These are phyloP conservation scores for Ophiostoma tasmaniense DNA, from an alignment of 2,329 filamentous ascomycete genomes.

Conservation along the genomic window DNA sequence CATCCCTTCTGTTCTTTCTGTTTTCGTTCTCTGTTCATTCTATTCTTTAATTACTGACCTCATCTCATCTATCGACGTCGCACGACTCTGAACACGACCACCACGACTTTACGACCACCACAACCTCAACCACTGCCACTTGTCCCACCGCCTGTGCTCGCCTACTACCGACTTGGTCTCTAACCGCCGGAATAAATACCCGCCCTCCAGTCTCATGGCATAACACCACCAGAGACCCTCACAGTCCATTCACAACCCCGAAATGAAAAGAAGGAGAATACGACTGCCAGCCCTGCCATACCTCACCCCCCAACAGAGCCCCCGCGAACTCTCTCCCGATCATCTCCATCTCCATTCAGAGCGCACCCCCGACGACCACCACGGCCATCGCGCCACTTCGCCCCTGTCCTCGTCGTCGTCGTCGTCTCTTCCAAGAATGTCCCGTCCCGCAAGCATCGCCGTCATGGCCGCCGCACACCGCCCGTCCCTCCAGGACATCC, in stretches of 20 bases:
- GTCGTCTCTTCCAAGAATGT: slow-evolving; percentile 22
- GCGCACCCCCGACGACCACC: not conserved
- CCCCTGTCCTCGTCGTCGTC: slow-evolving; percentile 11
- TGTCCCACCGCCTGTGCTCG: too few relatives aligned
- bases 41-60: too few relatives aligned
- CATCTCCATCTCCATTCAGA: slow-evolving; percentile 37
- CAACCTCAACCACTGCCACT: too few relatives aligned
- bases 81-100: too few relatives aligned
- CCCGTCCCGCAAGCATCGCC: slow-evolving; percentile 42
- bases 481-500: slow-evolving; percentile 77
- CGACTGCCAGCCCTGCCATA: slow-evolving; percentile 32
- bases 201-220: too few relatives aligned
- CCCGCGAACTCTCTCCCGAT: slow-evolving; percentile 35
- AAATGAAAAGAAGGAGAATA: slow-evolving; percentile 32
- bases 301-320: slow-evolving; percentile 32
- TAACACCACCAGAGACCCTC: too few relatives aligned
- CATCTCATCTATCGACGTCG: too few relatives aligned
- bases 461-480: slow-evolving; percentile 36
- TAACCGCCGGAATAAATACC: too few relatives aligned
- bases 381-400: slow-evolving; percentile 3
- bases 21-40: not conserved
- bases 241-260: not conserved
- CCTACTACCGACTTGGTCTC: too few relatives aligned
- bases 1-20: not conserved
- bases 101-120: too few relatives aligned